phyloP scores from a whole-genome alignment of 2,329 filamentous ascomycete species.

The Thielaviopsis punctulata region DNA sequence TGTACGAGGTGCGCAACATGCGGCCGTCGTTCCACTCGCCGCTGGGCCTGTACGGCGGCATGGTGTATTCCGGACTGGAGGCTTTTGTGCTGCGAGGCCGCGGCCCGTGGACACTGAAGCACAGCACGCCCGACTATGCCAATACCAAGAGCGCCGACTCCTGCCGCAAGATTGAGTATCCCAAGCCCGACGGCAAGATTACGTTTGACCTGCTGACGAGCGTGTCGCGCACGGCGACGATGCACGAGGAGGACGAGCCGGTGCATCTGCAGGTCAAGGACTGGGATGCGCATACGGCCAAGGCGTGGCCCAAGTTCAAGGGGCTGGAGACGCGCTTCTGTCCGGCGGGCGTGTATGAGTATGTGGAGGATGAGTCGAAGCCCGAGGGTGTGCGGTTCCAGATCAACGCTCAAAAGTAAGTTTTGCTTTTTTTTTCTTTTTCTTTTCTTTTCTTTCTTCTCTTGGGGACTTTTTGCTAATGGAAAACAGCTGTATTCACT shows the following conservation, averaged over 20 bases:
- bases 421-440: slow-evolving; percentile 16
- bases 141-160: slow-evolving; percentile 66
- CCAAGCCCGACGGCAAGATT: slow-evolving; percentile 89
- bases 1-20: slow-evolving; percentile 94
- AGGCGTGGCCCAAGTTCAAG: slow-evolving; percentile 74
- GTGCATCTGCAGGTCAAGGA: slow-evolving; percentile 90
- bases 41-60: slow-evolving; percentile 73
- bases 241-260: slow-evolving; percentile 97
- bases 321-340: slow-evolving; percentile 94
- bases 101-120: slow-evolving; percentile 81
- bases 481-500: slow-evolving; percentile 75
- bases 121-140: slow-evolving; percentile 59
- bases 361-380: slow-evolving; percentile 81
- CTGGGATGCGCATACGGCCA: slow-evolving; percentile 76
- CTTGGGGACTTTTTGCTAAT: slow-evolving; percentile 8
- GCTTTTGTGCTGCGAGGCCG: slow-evolving; percentile 74
- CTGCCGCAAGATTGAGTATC: slow-evolving; percentile 82
- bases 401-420: slow-evolving; percentile 94
- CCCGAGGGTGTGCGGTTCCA: slow-evolving; percentile 84
- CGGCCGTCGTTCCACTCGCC: slow-evolving; percentile 82
- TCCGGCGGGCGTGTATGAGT: slow-evolving; percentile 94
- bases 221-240: slow-evolving; percentile 87
- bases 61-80: slow-evolving; percentile 85
- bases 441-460: neutral
- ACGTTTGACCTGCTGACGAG: slow-evolving; percentile 93